Evolutionary conservation across 495 filamentous ascomycete species (phyloP).

Genomic region (Bryoglossum gracile): DNA sequence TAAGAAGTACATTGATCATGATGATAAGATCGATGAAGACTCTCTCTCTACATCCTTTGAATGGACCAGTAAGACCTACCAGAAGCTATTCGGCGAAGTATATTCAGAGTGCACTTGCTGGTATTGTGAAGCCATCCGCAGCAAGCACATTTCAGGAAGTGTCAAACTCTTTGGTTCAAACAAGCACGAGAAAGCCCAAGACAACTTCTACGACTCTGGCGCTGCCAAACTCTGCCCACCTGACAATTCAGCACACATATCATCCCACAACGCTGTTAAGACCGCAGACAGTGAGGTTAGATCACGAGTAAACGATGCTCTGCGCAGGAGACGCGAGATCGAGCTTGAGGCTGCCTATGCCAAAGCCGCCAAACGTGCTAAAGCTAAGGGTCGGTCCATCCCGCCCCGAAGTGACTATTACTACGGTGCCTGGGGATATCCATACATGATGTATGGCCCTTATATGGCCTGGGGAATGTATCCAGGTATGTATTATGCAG

Average conservation of each 20-base stretch:
- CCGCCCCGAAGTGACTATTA: constrained; percentile 47
- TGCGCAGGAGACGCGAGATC: constrained; percentile 18
- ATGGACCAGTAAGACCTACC: constrained; percentile 67
- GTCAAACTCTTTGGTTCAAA: constrained; percentile 34
- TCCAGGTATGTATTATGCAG: constrained; percentile 42
- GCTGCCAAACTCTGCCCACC: constrained; percentile 46
- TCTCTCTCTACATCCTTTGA: constrained; percentile 57
- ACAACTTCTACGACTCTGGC: constrained; percentile 47
- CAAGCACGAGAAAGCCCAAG: constrained; percentile 43
- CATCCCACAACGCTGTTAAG: constrained; percentile 55
- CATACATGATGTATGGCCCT: constrained; percentile 35
- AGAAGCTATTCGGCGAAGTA: constrained; percentile 52
- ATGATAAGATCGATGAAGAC: constrained; percentile 71
- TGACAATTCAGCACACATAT: constrained; percentile 62
- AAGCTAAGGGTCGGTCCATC: constrained; percentile 47
- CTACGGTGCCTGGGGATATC: constrained; percentile 44
- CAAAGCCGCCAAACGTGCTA: constrained; percentile 52
- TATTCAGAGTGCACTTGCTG: constrained; percentile 86
- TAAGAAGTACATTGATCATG: constrained; percentile 66
- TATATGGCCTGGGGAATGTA: constrained; percentile 30
- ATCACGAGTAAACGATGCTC: constrained; percentile 21
- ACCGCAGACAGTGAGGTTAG: constrained; percentile 16
- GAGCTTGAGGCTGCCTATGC: constrained; percentile 54
- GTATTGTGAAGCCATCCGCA: constrained; percentile 79
- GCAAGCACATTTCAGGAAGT: constrained; percentile 45